Evolutionary conservation across 148 eudicot genomes (phyloP).

Genomic region (Tetragonia tetragonoides): DNA sequence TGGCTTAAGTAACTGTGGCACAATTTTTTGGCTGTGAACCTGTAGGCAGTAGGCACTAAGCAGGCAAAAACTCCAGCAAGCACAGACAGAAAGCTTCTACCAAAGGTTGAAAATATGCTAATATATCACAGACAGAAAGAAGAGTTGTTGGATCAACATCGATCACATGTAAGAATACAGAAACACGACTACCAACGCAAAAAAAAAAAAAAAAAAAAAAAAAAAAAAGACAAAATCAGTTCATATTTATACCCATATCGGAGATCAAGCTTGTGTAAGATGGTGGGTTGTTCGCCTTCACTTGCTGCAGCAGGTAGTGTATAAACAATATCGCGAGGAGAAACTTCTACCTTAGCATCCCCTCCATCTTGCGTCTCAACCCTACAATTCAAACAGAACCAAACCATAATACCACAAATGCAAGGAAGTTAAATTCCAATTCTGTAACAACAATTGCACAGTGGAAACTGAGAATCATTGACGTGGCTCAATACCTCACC

Average conservation of each 20-base stretch:
- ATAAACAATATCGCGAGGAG: conserved; percentile 92
- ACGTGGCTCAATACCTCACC: not conserved
- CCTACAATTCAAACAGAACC: conserved; percentile 41
- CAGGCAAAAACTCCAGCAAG: not conserved
- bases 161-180: not conserved
- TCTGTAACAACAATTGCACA: not conserved
- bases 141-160: not conserved
- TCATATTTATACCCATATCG: conserved; percentile 78
- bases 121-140: not conserved
- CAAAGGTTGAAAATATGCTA: not conserved
- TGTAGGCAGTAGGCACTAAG: not conserved
- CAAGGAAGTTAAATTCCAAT: not conserved
- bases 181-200: conserved; percentile 13
- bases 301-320: conserved; percentile 77
- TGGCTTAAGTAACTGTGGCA: not conserved
- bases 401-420: not conserved
- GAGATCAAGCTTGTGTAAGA: conserved; percentile 86
- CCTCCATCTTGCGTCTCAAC: conserved; percentile 99
- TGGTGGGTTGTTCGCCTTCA: conserved; percentile 58
- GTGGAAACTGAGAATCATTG: not conserved
- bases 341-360: conserved; percentile 90
- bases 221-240: conserved; percentile 2
- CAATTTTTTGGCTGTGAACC: not conserved
- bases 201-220: not conserved
- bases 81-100: conserved; percentile 1